Evolutionary conservation across 129 eudicot genomes (phyloP), one percentile per base, ranked within the genome.

Genomic region (Artemisia annua): DNA sequence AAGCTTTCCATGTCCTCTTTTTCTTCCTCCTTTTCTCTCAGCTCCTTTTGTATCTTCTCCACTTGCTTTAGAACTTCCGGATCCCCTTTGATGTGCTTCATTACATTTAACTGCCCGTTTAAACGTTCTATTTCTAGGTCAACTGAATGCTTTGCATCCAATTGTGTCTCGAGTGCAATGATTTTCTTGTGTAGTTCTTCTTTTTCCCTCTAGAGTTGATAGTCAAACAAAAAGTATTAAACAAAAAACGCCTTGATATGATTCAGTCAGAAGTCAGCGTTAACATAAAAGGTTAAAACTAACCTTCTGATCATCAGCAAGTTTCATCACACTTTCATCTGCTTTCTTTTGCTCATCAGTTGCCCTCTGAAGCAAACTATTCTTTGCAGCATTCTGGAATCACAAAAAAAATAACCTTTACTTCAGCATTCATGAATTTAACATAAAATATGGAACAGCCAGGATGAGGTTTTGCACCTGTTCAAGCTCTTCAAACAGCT

Each of bases 291-390:
- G 1, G 22, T 17, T 39, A 39, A n/a, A 63, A 63, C 26, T 35
- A 64, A 89, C 97, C 96, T 85, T 86, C 62, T 92, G 97, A 71
- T 79, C 89, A 49, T 85, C 96, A 18, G 91, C 96, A 86, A 92
- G 75, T 82, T 56, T 89, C 82, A 89, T 69, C 55, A 92, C 86
- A 56, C 85, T 89, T 75, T 80, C 91, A 74, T 92, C 96, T 19
- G 84, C 96, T 86, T 74, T 88, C 66, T 76, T 76, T 81, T 92
- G 97, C 77, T 77, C 96, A 51, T 79, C 69, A 64, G 69, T 39
- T 7, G 69, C 69, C 69, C 16, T 35, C 69, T 64, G 77, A 78
- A 88, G 87, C 26, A 78, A 79, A 63, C 85, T 88, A 76, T 89
- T 91, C 72, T 66, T 72, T n/a, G 76, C 68, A 32, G 89, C 81